These are phyloP conservation scores for Perkinsus chesapeaki DNA, from an alignment of 169 alveolate species.

Conservation along the genomic window DNA sequence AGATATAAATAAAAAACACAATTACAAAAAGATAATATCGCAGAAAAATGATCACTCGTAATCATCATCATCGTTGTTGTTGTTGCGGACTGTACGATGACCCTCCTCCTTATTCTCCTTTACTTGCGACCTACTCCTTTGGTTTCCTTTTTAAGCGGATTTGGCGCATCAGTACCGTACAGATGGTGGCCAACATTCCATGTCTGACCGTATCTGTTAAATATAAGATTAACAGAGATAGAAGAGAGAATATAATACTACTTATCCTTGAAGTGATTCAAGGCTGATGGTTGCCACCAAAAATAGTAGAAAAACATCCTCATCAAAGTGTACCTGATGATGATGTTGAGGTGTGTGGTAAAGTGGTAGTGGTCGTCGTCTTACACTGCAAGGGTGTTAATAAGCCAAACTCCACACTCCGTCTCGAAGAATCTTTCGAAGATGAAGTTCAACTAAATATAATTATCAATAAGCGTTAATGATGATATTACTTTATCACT, in stretches of 20 bases:
- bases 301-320: neutral
- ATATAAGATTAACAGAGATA: neutral
- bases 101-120: neutral
- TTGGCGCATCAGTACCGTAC: neutral
- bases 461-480: too few species aligned
- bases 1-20: neutral
- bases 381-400: neutral
- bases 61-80: too few species aligned
- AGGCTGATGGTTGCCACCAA: neutral
- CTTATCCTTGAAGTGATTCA: neutral
- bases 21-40: neutral
- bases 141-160: neutral
- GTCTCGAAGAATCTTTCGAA: slow-evolving; percentile 1
- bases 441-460: neutral
- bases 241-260: neutral
- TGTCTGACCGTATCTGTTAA: neutral
- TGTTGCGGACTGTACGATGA: neutral
- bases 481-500: neutral
- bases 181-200: neutral
- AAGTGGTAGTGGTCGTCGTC: neutral
- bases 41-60: neutral
- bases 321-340: neutral
- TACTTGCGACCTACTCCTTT: neutral
- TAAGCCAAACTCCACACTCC: neutral
- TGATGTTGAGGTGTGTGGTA: neutral